Evolutionary conservation across 1,284 basidiomycete species (phyloP).

Genomic region (Boletus calvinii): DNA sequence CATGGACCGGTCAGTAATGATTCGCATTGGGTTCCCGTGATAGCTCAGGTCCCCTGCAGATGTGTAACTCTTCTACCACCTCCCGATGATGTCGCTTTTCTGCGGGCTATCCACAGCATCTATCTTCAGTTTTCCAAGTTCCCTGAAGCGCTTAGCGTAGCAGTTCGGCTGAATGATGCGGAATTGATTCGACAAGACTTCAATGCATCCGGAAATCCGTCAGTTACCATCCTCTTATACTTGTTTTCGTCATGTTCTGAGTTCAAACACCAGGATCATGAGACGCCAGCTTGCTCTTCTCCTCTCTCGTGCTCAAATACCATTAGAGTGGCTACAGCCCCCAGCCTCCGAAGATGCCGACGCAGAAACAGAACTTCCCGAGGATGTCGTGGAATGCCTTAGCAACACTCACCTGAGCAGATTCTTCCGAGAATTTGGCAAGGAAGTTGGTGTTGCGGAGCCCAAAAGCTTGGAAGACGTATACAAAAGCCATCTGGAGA

Average conservation of each 20-base stretch:
- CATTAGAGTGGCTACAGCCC: constrained; percentile 85
- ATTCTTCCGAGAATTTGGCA: constrained; percentile 91
- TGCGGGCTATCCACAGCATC: constrained; percentile 87
- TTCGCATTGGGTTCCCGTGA: neutral
- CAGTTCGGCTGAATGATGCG: constrained; percentile 84
- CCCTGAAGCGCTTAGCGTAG: constrained; percentile 88
- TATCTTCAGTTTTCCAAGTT: constrained; percentile 89
- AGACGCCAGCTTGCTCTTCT: constrained; percentile 94
- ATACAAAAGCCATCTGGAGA: constrained; percentile 96
- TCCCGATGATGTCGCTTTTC: constrained; percentile 91
- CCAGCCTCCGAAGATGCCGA: constrained; percentile 52
- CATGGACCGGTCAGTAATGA: constrained; percentile 80
- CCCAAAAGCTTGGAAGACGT: constrained; percentile 95
- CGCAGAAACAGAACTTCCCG: constrained; percentile 69
- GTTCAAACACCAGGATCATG: constrained; percentile 63
- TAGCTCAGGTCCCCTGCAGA: constrained; percentile 40
- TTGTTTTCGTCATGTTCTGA: constrained; percentile 18
- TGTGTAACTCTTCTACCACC: constrained; percentile 92
- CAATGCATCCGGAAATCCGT: constrained; percentile 83
- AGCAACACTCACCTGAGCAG: constrained; percentile 82
- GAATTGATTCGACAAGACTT: constrained; percentile 85
- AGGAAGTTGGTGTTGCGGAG: constrained; percentile 90
- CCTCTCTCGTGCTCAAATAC: constrained; percentile 90
- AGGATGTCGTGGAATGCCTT: constrained; percentile 83
- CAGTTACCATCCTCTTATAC: constrained; percentile 31